A percentile compares a stretch with the other conserved stretches of the same genome.
Evolutionary conservation across 1,284 basidiomycete genomes (phyloP).

Genomic region (Ganoderma lucidum): DNA sequence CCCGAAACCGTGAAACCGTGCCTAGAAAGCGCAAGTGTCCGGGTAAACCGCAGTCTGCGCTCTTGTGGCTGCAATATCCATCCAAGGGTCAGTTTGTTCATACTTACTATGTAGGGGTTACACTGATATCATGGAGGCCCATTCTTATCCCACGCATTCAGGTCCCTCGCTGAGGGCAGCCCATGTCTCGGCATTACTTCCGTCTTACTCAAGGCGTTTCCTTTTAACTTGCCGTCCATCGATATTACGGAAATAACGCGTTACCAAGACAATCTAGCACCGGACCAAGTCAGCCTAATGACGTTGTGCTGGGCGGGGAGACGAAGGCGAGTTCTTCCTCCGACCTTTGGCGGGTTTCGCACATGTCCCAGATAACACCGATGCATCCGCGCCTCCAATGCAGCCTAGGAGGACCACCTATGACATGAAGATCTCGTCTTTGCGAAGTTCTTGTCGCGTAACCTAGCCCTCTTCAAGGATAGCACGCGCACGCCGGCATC

Average conservation of each 20-base stretch:
- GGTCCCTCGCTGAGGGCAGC: background rate
- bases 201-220: slow-evolving; percentile 1
- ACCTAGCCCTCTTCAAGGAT: background rate
- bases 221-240: background rate
- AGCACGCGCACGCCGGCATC: background rate
- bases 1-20: background rate
- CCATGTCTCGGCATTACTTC: background rate
- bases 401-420: background rate
- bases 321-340: background rate
- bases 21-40: background rate
- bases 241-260: background rate
- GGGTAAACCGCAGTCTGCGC: background rate
- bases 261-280: background rate
- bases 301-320: background rate
- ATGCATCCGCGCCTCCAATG: background rate
- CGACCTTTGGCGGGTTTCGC: background rate
- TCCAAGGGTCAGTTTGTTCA: background rate
- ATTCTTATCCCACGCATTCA: background rate
- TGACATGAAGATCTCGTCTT: background rate
- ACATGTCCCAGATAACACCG: background rate
- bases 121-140: background rate
- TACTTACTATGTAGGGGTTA: background rate
- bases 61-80: background rate
- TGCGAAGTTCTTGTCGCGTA: background rate
- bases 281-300: background rate